Evolutionary conservation across 179 eudicot species (phyloP), one percentile per base, ranked within the genome.

Genomic region (Silene noctiflora): DNA sequence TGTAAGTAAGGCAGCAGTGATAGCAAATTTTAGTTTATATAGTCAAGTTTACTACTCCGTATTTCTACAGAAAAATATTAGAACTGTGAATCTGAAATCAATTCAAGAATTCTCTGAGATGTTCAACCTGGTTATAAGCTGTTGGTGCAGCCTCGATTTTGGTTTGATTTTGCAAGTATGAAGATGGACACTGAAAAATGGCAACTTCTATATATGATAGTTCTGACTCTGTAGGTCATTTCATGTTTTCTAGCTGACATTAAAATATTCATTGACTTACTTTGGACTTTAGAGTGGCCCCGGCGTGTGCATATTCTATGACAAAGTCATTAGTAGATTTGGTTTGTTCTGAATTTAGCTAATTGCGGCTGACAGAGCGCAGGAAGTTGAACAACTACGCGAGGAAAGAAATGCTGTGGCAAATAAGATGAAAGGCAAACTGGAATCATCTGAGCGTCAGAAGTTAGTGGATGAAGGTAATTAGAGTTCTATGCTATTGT

Each of bases 311-410:
- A 27, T 19, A 46, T 19, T 71, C 39, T 20, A 19, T 39, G 9
- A 25, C 33, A 35, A 66, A 42, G 67, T 76, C 22, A 77, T 65
- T 3, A 55, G 77, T 56, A 64, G 58, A 42, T 65, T 74, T 67
- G 78, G 83, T 86, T 81, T 79, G 72, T 81, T 78, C 80, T 81
- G 83, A 83, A 81, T 51, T 79, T 87, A 84, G 91, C 96, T 94
- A 88, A 94, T 86, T 88, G 85, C 85, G 77, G 67, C 66, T 89
- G 83, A 85, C 94, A 92, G 95, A 91, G 86, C 83, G 87, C 97
- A 94, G 98, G 98, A 92, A 88, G 97, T 94, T 79, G 96, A 94
- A 84, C 84, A 81, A 77, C 90, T 92, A 74, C 95, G 98, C 61
- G 88, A 86, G 21, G 98, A 92, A 81, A 91, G 98, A 77, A 94